Base-by-base conservation (phyloP, 2,329 filamentous ascomycete genomes). In the Nemania sp. region DNA sequence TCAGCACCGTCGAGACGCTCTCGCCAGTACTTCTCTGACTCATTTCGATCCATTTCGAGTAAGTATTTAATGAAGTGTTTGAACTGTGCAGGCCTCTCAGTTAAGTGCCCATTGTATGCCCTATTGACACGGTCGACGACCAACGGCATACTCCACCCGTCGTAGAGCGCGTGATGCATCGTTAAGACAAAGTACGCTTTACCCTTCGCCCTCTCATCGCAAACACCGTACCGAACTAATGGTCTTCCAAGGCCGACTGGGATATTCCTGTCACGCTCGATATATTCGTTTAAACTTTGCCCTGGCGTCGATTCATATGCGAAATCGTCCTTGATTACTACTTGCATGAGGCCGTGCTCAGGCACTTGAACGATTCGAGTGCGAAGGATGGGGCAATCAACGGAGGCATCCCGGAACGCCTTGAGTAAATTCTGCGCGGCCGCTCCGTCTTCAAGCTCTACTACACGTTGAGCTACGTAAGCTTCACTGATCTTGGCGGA, bases 151-250 rank as follows among this genome's bases (percentile, higher is more conserved):
- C 82, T 83, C 86, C 86, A 88, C 26, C 86, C 86, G 59, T 89
- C 86, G 66, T 88, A 89, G 0, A 88, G 74, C 4, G 82, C 84
- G 69, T 88, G 86, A 69, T 88, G 86, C 77, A 87, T 84, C 0
- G 84, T 85, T 68, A 86, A 77, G n/a, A 88, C 82, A 68, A 88
- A 86, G 70, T 81, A 78, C 18, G 77, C 73, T 53, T 77, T 79
- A 41, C 73, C 76, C 4, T 74, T 75, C 6, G 72, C 49, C 32
- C 67, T 69, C 3, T 72, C 67, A 35, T 80, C 77, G 3, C 76
- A 62, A 13, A 86, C 73, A 3, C 81, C 83, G 59, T 83, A 86
- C 8, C 84, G 81, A 2, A 83, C 80, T 8, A 87, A 78, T 2
- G 83, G 79, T 62, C 76, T 82, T 7, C 83, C 84, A 0, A 85